phyloP scores from a whole-genome alignment of 805 yeast species.

The Wickerhamomyces xylosicus region DNA sequence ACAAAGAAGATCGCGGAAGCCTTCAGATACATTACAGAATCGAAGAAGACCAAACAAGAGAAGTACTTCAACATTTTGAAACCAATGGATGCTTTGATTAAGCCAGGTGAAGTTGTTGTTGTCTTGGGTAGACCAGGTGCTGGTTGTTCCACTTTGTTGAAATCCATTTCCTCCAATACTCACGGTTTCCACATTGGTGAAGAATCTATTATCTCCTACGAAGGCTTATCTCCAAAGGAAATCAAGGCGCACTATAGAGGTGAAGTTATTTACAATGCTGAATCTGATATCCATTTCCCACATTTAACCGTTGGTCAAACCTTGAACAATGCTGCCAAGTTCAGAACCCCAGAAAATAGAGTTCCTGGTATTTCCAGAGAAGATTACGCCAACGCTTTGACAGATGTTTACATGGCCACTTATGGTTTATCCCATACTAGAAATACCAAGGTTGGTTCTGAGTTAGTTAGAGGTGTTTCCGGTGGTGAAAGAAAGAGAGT shows the following conservation, averaged over 20 bases:
- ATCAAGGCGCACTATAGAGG: conserved; percentile 42
- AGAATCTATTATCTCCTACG: conserved; percentile 37
- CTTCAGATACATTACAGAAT: conserved; percentile 9
- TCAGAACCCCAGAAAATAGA: conserved; percentile 48
- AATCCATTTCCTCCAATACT: conserved; percentile 44
- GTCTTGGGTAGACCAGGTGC: conserved; percentile 77
- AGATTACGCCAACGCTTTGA: conserved; percentile 34
- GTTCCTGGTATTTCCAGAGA: conserved; percentile 40
- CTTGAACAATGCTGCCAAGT: conserved; percentile 39
- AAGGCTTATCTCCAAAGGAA: conserved; percentile 35
- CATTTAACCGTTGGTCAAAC: conserved; percentile 55
- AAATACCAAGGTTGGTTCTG: conserved; percentile 58
- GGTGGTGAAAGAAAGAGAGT: conserved; percentile 74
- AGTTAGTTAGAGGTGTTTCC: conserved; percentile 58
- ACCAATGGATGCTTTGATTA: conserved; percentile 43
- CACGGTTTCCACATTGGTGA: conserved; percentile 41
- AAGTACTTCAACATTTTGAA: conserved; percentile 34
- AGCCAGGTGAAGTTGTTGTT: conserved; percentile 60
- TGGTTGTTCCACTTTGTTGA: conserved; percentile 55
- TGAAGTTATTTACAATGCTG: conserved; percentile 56
- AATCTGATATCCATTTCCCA: conserved; percentile 55
- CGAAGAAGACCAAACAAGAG: conserved; percentile 15
- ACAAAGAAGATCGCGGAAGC: conserved; percentile 13
- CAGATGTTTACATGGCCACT: conserved; percentile 43
- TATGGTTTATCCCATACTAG: conserved; percentile 44